These are phyloP conservation scores for Aspergillus sp. DNA, from an alignment of 2,329 filamentous ascomycete species.

Conservation along the genomic window DNA sequence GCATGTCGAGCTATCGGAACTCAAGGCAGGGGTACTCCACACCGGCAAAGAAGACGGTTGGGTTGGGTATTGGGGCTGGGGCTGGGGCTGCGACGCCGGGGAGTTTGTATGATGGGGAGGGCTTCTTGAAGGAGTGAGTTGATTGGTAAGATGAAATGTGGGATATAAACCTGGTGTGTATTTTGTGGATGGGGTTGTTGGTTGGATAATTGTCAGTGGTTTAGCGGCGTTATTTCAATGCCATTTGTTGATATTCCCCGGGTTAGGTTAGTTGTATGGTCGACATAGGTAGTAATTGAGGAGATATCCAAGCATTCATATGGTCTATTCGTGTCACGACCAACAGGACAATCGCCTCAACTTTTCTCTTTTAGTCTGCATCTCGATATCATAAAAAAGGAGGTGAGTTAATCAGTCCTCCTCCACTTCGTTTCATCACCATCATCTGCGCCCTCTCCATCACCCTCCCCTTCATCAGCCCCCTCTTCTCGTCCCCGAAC, in stretches of 20 bases:
- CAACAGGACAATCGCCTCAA: background rate
- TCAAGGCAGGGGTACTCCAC: constrained; percentile 31
- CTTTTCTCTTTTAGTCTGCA: background rate
- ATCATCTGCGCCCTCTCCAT: constrained; percentile 27
- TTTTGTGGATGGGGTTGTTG: background rate
- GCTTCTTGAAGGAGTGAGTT: constrained; percentile 43
- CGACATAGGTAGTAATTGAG: constrained; percentile 2
- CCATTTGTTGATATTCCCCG: background rate
- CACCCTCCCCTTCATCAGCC: constrained; percentile 43
- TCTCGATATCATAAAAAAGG: background rate
- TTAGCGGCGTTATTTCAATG: background rate
- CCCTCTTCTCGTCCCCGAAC: constrained; percentile 64
- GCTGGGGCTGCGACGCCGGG: constrained; percentile 44
- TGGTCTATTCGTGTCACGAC: background rate
- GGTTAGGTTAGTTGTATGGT: background rate
- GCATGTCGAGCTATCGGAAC: constrained; percentile 18
- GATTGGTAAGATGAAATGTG: background rate
- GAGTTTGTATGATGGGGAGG: constrained; percentile 52
- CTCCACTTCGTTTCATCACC: constrained; percentile 58
- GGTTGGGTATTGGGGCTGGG: constrained; percentile 35
- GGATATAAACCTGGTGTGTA: background rate
- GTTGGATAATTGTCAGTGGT: background rate
- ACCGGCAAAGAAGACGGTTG: constrained; percentile 33
- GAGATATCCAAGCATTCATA: background rate
- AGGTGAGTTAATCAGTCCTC: constrained; percentile 47